Evolutionary conservation across 139 green algal species (phyloP), one percentile per base, ranked within the genome.

Genomic region (Desmodesmus armatus): DNA sequence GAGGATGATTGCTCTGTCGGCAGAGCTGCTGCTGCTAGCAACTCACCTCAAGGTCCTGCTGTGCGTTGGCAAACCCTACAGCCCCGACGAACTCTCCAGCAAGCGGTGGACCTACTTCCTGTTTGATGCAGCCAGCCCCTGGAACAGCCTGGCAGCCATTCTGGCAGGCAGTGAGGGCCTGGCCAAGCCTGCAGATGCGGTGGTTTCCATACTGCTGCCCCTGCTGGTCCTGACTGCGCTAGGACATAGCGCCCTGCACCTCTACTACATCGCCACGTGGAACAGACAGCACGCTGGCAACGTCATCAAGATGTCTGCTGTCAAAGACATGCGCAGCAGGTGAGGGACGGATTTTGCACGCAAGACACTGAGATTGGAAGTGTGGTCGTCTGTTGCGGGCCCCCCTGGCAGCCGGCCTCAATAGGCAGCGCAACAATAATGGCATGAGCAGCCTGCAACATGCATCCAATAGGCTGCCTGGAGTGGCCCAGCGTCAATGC

Each of bases 61-160:
- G 2, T 84, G 78, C 78, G 47, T 84, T 19, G 78, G 78, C 62
- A 63, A 76, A 51, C 78, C 78, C 5, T 41, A 53, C 19, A 25
- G 39, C 33, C 62, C 62, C 5, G 35, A 63, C 21, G 78, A 84
- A n/a, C 78, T 84, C 19, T 55, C 31, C 19, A 53, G 33, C 37
- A 84, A 84, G 31, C 78, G 78, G n/a, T 84, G 62, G 62, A 84
- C 78, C 5, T 84, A 84, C 31, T 84, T 84, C 4, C 33, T 63
- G 13, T 75, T 63, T n/a, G 78, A 84, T 63, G 6, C 44, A 3
- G 27, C 41, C 5, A 63, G 37, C 29, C 78, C 78, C 19, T 77
- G 78, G 78, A 3, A 67, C 6, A 31, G 58, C 1, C 58, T 83
- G 2, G 77, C 77, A 60, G 37, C 47, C 25, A 43, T 69, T 5